phyloP scores from a whole-genome alignment of 768 basidiomycete species.

The Phanerochaete carnosa region DNA sequence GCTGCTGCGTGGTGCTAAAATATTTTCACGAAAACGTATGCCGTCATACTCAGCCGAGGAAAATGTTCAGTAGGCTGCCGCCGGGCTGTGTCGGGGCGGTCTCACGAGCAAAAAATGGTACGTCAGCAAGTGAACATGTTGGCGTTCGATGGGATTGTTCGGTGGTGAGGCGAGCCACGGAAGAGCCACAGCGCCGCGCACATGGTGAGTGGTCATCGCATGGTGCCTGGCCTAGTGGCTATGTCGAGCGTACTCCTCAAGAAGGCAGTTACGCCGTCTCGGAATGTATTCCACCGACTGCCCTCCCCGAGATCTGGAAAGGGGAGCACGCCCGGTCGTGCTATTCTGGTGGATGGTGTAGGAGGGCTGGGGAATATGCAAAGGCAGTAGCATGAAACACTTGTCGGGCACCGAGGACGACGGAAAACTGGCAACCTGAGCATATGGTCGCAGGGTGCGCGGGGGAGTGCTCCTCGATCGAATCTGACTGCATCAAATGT shows the following conservation, averaged over 20 bases:
- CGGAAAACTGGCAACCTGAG: background rate
- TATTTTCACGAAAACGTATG: background rate
- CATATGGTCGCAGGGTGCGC: background rate
- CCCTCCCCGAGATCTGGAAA: background rate
- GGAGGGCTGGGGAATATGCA: background rate
- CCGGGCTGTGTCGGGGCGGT: no score
- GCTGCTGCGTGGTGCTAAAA: background rate
- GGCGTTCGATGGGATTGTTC: background rate
- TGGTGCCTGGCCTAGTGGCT: background rate
- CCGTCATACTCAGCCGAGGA: no score
- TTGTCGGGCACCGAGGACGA: background rate
- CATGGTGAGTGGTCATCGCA: background rate
- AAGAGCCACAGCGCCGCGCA: background rate
- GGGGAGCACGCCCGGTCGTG: background rate
- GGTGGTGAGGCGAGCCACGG: background rate
- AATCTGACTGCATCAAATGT: slow-evolving; percentile 4
- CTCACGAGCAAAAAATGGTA: background rate
- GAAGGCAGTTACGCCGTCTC: background rate
- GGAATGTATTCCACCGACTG: background rate
- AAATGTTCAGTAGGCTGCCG: no score
- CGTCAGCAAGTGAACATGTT: background rate
- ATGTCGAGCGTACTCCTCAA: background rate
- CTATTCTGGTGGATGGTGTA: background rate
- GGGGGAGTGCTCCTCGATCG: background rate
- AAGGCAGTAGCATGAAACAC: background rate